A percentile compares a stretch with the other conserved stretches of the same genome.
These are phyloP conservation scores for Sclerotinia borealis DNA, from an alignment of 2,329 filamentous ascomycete genomes.

Conservation along the genomic window DNA sequence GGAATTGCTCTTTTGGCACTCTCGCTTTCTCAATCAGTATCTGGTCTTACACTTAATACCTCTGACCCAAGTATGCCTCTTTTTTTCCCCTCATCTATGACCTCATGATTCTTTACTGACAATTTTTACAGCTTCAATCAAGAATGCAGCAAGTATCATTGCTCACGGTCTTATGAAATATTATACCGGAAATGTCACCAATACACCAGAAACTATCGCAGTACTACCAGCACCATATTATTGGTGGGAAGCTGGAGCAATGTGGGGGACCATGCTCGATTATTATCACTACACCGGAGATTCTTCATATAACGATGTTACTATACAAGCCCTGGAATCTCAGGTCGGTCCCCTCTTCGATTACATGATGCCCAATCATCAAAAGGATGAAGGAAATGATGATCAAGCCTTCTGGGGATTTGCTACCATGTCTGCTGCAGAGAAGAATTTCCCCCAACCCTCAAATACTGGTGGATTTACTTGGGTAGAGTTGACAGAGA, in stretches of 20 bases:
- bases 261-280: conserved; percentile 63
- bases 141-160: conserved; percentile 52
- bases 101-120: not conserved
- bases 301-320: conserved; percentile 51
- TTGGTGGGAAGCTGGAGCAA: conserved; percentile 50
- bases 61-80: conserved; percentile 2
- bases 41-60: conserved; percentile 6
- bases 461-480: conserved; percentile 45
- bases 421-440: conserved; percentile 60
- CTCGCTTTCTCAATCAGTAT: not conserved
- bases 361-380: conserved; percentile 52
- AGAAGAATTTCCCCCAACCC: conserved; percentile 59
- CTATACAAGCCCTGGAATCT: conserved; percentile 52
- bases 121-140: conserved; percentile 48
- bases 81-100: not conserved
- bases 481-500: conserved; percentile 62
- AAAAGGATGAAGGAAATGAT: conserved; percentile 63
- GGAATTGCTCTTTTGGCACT: not conserved
- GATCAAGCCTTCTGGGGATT: conserved; percentile 72
- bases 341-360: conserved; percentile 55
- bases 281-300: conserved; percentile 64
- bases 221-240: conserved; percentile 62
- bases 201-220: conserved; percentile 48
- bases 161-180: conserved; percentile 57
- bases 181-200: conserved; percentile 57